A percentile compares a stretch with the other conserved stretches of the same genome.
Conservation (phyloP, 2,329 filamentous ascomycete species). For the Colletotrichum abscissum region DNA sequence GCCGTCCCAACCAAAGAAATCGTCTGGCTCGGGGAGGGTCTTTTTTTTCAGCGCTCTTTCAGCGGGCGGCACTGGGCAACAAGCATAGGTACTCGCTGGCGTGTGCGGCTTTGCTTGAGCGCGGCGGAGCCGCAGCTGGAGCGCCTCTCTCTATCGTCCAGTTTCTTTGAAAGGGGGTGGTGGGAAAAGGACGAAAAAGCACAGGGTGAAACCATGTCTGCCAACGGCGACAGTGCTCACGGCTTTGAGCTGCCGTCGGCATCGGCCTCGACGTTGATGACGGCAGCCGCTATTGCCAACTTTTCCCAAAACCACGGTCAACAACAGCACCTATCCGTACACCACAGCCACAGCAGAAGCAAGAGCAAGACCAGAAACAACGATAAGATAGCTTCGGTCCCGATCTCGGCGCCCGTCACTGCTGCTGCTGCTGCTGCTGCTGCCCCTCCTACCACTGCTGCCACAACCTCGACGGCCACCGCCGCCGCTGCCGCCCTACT, state of each 20-base stretch:
- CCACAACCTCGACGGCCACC: conserved; percentile 9
- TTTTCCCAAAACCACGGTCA: conserved; percentile 1
- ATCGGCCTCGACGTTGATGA: conserved; percentile 18
- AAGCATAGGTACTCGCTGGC: neutral
- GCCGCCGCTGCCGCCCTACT: conserved; percentile 20
- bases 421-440: neutral
- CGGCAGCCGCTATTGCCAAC: conserved; percentile 19
- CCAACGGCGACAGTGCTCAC: conserved; percentile 5
- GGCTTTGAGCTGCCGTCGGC: conserved; percentile 31
- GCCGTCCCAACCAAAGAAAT: conserved; percentile 20
- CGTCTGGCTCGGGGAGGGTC: neutral
- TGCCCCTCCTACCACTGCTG: neutral
- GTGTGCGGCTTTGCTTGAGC: neutral
- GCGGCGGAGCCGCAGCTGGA: neutral
- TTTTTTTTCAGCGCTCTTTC: neutral
- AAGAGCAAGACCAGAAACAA: neutral
- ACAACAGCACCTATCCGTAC: neutral
- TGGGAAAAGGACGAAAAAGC: neutral
- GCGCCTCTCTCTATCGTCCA: neutral
- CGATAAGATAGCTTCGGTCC: neutral
- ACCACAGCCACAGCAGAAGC: neutral
- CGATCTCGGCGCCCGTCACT: neutral
- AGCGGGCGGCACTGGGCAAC: neutral
- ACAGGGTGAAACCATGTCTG: conserved; percentile 32
- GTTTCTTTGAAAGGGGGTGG: neutral